Percentiles rank a stretch among this genome's conserved stretches.
These are phyloP conservation scores for Chlamydomonas reinhardtii DNA, from an alignment of 163 green algal species.

Conservation along the genomic window DNA sequence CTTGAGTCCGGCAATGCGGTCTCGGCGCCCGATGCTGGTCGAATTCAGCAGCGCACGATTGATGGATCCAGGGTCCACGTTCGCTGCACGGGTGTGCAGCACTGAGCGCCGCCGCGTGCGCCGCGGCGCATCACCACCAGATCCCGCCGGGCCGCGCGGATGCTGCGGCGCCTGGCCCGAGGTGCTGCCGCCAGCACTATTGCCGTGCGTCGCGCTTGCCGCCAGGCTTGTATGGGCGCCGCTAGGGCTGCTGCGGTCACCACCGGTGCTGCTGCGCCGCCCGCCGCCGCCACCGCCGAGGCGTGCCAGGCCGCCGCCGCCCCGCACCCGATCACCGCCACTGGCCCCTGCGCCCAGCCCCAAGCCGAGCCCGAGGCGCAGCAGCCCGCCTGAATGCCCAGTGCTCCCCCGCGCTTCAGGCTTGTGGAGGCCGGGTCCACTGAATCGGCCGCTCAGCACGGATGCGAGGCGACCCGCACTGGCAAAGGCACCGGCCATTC, in stretches of 20 bases:
- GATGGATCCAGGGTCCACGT: not conserved
- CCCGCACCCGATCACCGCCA: too few species aligned
- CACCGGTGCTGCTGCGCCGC: too few species aligned
- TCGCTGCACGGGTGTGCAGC: slow-evolving; percentile 16
- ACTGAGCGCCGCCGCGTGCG: slow-evolving; percentile 23
- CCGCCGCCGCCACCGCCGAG: not conserved
- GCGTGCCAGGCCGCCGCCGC: not conserved
- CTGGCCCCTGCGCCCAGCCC: not conserved
- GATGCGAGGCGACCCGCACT: too few species aligned
- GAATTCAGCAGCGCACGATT: not conserved
- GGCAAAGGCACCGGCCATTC: too few species aligned
- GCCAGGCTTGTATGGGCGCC: too few species aligned
- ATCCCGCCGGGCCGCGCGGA: not conserved
- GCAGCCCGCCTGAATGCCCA: not conserved
- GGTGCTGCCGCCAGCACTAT: not conserved
- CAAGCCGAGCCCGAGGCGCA: not conserved
- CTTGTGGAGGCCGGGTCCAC: too few species aligned
- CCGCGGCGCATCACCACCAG: not conserved
- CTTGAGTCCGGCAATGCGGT: not conserved
- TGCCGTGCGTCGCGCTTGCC: too few species aligned
- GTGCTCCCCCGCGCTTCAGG: too few species aligned
- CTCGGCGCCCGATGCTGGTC: not conserved
- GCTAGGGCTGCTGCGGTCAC: too few species aligned
- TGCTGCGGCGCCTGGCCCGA: not conserved
- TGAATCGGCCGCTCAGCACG: too few species aligned